Evolutionary conservation across 768 basidiomycete species (phyloP), one percentile per base, ranked within the genome.

Genomic region (Hortiboletus campestris): DNA sequence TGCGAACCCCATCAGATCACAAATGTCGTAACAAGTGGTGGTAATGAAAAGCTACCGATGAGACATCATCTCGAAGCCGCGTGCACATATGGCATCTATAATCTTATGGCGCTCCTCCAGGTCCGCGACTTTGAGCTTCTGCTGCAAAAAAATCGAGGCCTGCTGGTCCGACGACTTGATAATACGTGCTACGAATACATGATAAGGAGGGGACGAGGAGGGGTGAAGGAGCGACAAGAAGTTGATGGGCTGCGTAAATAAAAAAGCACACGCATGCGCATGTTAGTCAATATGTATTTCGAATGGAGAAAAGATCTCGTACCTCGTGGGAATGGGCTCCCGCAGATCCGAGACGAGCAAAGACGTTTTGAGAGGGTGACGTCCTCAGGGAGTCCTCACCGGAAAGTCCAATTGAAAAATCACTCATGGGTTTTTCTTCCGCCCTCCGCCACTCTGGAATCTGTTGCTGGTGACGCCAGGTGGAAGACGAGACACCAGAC

Each of bases 41-140:
- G 36, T 19, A 31, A 56, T 20, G 31, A 55, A 57, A 46, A 45
- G 31, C 36, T 66, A 88, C 88, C 89, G 79, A 68, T 91, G 87
- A 54, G 89, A 91, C 91, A 94, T 94, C 91, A 93, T 93, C 68
- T 94, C 91, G 58, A 89, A 90, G 1, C 91, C 91, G 13, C 85
- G 81, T 39, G 84, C 79, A 57, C 89, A 91, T 53, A 93, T 93
- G 45, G 91, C 91, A 63, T 92, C 89, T 16, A 94, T 86, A 43
- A 94, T 93, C 71, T 90, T 91, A 6, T 80, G 81, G 2, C 91
- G 78, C 67, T 93, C 91, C 48, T 85, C 82, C 19, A 78, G 60
- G 61, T 91, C 88, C 4, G 91, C 91, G 17, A 91, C 89, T 69
- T 94, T 94, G 63, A 94, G 80, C 66, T 94, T 94, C 67, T 94